Conservation (phyloP, 2,329 filamentous ascomycete genomes). For the Elsinoe necatrix region DNA sequence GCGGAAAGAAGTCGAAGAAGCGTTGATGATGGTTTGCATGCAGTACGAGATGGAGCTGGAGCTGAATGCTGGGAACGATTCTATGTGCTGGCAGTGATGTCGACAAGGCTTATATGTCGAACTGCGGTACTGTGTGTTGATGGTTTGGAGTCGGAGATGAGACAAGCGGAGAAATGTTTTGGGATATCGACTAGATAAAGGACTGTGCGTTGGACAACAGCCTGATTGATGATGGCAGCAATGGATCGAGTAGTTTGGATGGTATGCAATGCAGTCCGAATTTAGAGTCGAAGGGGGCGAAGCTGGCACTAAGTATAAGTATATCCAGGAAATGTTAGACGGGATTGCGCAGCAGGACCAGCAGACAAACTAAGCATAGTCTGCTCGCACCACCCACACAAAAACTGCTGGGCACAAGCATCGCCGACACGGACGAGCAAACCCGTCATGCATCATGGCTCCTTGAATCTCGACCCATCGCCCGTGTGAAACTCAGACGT, state of each 20-base stretch:
- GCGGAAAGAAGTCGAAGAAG: neutral
- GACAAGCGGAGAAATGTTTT: neutral
- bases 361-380: conserved; percentile 12
- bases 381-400: conserved; percentile 3
- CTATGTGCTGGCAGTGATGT: conserved; percentile 6
- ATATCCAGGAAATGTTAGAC: conserved; percentile 11
- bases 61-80: neutral
- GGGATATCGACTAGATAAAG: neutral
- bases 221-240: neutral
- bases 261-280: conserved; percentile 10
- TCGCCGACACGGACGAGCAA: neutral
- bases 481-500: neutral
- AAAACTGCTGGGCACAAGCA: conserved; percentile 3
- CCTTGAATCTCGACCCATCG: conserved; percentile 8
- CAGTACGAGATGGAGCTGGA: neutral
- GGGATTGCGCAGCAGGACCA: conserved; percentile 14
- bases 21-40: neutral
- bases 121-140: neutral
- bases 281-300: conserved; percentile 15
- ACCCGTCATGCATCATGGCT: conserved; percentile 12
- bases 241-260: neutral
- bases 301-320: conserved; percentile 16
- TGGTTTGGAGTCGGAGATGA: conserved; percentile 2
- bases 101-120: neutral
- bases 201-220: neutral